Evolutionary conservation across 106 monocot genomes (phyloP).

Genomic region (Allium sativum): DNA sequence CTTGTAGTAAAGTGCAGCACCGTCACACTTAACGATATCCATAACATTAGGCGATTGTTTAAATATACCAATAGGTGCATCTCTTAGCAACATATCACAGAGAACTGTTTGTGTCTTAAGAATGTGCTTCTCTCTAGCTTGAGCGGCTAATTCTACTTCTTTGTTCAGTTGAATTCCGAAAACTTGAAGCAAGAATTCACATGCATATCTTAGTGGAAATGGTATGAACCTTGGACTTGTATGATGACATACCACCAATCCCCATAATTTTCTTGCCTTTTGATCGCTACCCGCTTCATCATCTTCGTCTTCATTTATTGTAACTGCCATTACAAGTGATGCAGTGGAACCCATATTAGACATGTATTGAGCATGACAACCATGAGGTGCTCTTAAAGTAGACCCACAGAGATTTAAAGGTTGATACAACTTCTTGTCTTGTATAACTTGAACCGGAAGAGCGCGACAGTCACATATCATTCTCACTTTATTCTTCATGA

Average conservation of each 20-base stretch:
- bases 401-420: slow-evolving; percentile 59
- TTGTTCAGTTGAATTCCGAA: slow-evolving; percentile 76
- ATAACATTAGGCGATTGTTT: slow-evolving; percentile 79
- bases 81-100: slow-evolving; percentile 89
- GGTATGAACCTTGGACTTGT: slow-evolving; percentile 60
- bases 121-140: slow-evolving; percentile 82
- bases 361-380: slow-evolving; percentile 94
- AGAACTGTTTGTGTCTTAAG: slow-evolving; percentile 65
- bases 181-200: slow-evolving; percentile 87
- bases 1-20: slow-evolving; percentile 76
- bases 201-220: slow-evolving; percentile 93
- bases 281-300: slow-evolving; percentile 32
- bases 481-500: slow-evolving; percentile 88
- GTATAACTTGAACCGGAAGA: slow-evolving; percentile 52
- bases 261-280: slow-evolving; percentile 74
- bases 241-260: slow-evolving; percentile 87
- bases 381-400: slow-evolving; percentile 79
- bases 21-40: slow-evolving; percentile 88
- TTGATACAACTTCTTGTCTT: slow-evolving; percentile 50
- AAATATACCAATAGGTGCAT: slow-evolving; percentile 79
- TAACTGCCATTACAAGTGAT: slow-evolving; percentile 79
- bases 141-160: slow-evolving; percentile 77
- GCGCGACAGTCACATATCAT: slow-evolving; percentile 86
- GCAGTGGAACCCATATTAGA: slow-evolving; percentile 84
- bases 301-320: slow-evolving; percentile 51